Base-by-base conservation (phyloP, 257 asterid genomes). In the Fraxinus quadrangulata region DNA sequence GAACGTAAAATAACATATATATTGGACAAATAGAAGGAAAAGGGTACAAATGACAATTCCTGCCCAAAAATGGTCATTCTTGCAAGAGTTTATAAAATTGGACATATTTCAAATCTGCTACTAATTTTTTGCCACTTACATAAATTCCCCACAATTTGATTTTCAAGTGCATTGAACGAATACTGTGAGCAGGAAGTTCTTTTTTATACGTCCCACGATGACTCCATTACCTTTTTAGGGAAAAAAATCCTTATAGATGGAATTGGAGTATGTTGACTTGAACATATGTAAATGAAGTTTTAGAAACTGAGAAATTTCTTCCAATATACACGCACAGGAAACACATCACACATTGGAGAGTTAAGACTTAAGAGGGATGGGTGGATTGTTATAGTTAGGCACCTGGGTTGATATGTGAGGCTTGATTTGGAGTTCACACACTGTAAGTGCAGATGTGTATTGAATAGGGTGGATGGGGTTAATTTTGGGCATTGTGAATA, bases 161-260 rank as follows among this genome's bases (percentile, higher is more conserved):
- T 65, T 40, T 77, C 71, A 39, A 61, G 39, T 63, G 70, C 61
- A 6, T 56, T 31, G 31, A 59, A 61, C 61, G 77, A 56, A 70
- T 31, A 31, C 24, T 49, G 63, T 67, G 21, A 69, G 49, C 30
- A 31, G 11, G n/a, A 19, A 36, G 30, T 19, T 39, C 28, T 34
- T 72, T 45, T 59, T n/a, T 42, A 49, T 78, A 2, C 56, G 42
- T 61, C 56, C 37, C 37, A 23, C 59, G 66, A 40, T 56, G 34
- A 28, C 63, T 21, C 33, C 37, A 37, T 61, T 66, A 24, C 78
- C 40, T 71, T 77, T 67, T 26, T 42, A 36, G 39, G 12, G 33
- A 61, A 66, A 49, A 49, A 7, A 6, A 36, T 2, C 40, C 11
- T 37, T 37, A 37, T 37, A 37, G 42, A 37, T 3, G 51, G 31